These are phyloP conservation scores for Lentinus brumalis DNA, from an alignment of 768 basidiomycete species.

Conservation along the genomic window DNA sequence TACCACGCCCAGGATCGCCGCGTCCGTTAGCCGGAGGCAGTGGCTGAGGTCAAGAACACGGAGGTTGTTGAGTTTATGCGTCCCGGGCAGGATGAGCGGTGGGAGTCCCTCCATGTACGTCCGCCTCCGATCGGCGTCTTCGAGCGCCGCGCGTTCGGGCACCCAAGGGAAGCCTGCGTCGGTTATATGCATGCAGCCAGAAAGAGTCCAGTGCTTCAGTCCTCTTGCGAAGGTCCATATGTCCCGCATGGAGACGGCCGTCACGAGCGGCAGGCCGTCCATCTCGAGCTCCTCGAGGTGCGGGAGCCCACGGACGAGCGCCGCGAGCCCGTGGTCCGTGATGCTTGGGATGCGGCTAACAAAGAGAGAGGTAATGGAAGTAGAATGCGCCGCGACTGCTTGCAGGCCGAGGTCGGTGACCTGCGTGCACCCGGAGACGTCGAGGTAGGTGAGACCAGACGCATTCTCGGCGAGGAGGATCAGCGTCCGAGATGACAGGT, in stretches of 20 bases:
- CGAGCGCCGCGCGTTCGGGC: slow-evolving; percentile 13
- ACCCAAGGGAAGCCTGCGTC: slow-evolving; percentile 70
- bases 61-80: slow-evolving; percentile 67
- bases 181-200: slow-evolving; percentile 74
- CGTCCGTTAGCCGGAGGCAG: slow-evolving; percentile 71
- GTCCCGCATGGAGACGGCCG: slow-evolving; percentile 70
- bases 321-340: slow-evolving; percentile 2
- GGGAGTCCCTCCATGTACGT: slow-evolving; percentile 66
- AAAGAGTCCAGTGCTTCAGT: slow-evolving; percentile 73
- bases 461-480: slow-evolving; percentile 63
- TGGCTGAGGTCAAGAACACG: slow-evolving; percentile 78
- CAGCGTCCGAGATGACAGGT: slow-evolving; percentile 71
- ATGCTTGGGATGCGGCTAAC: background rate
- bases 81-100: slow-evolving; percentile 55
- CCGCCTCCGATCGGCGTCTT: slow-evolving; percentile 45
- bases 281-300: slow-evolving; percentile 83
- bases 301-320: slow-evolving; percentile 69
- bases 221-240: slow-evolving; percentile 83
- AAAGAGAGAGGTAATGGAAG: slow-evolving; percentile 22
- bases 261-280: slow-evolving; percentile 66
- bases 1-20: slow-evolving; percentile 73
- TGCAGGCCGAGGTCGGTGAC: slow-evolving; percentile 80
- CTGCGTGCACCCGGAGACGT: slow-evolving; percentile 71
- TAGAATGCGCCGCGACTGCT: slow-evolving; percentile 68
- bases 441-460: slow-evolving; percentile 69